phyloP scores from a whole-genome alignment of 345 rosid genomes.

The Garcia nutans region DNA sequence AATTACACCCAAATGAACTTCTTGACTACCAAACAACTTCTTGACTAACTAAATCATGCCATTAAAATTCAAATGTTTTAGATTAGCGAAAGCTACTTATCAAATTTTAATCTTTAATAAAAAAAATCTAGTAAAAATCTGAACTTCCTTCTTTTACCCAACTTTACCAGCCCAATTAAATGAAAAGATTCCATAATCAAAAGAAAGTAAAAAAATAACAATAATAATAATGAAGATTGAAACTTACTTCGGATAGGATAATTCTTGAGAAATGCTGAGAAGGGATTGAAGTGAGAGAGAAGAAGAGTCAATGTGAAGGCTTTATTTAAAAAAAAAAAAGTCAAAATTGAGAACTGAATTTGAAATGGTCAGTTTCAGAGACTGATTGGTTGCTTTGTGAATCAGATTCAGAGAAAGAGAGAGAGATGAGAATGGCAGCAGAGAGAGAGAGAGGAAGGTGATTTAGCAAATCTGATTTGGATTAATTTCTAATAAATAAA shows the following conservation, averaged over 20 bases:
- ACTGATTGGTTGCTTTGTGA: not conserved
- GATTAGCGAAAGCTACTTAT: not conserved
- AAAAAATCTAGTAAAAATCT: not conserved
- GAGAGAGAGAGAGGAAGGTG: not conserved
- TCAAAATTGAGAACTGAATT: not conserved
- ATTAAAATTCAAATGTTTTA: not conserved
- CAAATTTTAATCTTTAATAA: not conserved
- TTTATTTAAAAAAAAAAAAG: not conserved
- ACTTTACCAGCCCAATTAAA: not conserved
- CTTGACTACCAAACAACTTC: not conserved
- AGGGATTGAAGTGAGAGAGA: not conserved
- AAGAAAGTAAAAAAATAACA: not conserved
- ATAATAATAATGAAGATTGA: not conserved
- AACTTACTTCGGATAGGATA: not conserved
- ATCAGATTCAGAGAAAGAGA: not conserved
- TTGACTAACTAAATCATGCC: not conserved
- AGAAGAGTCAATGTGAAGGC: not conserved
- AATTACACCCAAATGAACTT: not conserved
- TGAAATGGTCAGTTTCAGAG: not conserved
- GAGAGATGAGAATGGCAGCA: not conserved
- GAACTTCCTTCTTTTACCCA: not conserved
- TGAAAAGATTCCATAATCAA: not conserved
- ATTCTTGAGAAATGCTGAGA: not conserved
- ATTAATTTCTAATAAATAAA: too few species aligned
- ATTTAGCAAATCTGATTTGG: not conserved